Evolutionary conservation across 108 stramenopile genomes (phyloP).

Genomic region (Hondaea fermentalgiana): DNA sequence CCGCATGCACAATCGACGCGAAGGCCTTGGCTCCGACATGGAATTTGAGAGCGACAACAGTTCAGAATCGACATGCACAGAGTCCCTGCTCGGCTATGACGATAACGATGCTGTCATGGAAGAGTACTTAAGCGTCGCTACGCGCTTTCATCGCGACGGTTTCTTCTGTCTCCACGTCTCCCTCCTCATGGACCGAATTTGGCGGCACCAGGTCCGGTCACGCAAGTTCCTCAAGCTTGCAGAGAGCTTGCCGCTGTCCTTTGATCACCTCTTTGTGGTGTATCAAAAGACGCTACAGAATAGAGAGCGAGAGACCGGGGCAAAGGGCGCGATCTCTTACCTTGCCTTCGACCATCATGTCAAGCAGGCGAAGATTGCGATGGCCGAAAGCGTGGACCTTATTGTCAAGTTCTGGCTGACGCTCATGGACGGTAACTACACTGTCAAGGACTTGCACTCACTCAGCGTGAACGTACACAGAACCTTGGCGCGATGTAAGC

Average conservation of each 20-base stretch:
- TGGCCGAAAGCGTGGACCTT: not conserved
- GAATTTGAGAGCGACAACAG: too few relatives aligned
- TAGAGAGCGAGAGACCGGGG: not conserved
- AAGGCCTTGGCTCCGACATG: too few relatives aligned
- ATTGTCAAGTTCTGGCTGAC: not conserved
- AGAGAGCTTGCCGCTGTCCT: not conserved
- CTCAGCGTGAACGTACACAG: not conserved
- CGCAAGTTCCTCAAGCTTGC: not conserved
- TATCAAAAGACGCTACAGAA: constrained; percentile 7
- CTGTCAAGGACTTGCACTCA: not conserved
- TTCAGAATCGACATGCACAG: too few relatives aligned
- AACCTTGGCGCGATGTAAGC: not conserved
- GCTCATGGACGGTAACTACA: not conserved
- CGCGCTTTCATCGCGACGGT: not conserved
- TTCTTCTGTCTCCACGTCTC: not conserved
- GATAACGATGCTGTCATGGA: not conserved
- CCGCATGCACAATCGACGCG: too few relatives aligned
- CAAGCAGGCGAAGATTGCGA: not conserved
- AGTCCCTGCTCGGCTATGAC: too few relatives aligned
- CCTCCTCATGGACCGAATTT: not conserved
- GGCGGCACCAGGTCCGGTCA: not conserved
- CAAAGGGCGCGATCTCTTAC: not conserved
- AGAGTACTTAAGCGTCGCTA: not conserved
- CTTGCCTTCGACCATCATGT: not conserved
- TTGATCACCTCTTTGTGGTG: not conserved